phyloP scores from a whole-genome alignment of 345 rosid species.

The Atalantia buxifolia region DNA sequence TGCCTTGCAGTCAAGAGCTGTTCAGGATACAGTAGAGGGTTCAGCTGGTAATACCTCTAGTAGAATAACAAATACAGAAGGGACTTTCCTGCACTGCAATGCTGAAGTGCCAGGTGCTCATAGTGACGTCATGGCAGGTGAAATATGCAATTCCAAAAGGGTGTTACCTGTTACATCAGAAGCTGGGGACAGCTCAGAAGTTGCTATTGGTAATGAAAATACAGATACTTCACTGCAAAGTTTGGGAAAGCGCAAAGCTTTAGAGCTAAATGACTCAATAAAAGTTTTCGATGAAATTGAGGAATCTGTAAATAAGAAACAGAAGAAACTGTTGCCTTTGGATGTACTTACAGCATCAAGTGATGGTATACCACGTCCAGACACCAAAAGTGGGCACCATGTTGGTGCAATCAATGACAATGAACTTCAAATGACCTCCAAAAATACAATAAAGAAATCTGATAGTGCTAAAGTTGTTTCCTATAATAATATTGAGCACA shows the following conservation, averaged over 20 bases:
- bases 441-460: conserved; percentile 14
- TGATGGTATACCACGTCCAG: conserved; percentile 23
- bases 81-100: conserved; percentile 22
- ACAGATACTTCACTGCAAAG: conserved; percentile 29
- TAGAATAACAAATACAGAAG: conserved; percentile 31
- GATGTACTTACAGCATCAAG: conserved; percentile 17
- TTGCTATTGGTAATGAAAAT: conserved; percentile 27
- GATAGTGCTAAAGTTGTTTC: conserved; percentile 26
- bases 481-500: conserved; percentile 25
- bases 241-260: conserved; percentile 61
- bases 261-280: conserved; percentile 13
- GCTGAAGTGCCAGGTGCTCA: conserved; percentile 29
- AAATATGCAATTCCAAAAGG: conserved; percentile 19
- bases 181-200: conserved; percentile 25
- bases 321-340: conserved; percentile 37
- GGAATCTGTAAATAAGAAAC: conserved; percentile 56
- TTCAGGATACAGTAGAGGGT: conserved; percentile 46
- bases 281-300: conserved; percentile 24
- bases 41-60: conserved; percentile 26
- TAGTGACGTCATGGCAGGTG: conserved; percentile 27
- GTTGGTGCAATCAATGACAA: conserved; percentile 18
- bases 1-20: conserved; percentile 51
- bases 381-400: conserved; percentile 16
- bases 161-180: conserved; percentile 25
- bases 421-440: conserved; percentile 30